phyloP scores from a whole-genome alignment of 805 yeast species.

The Saturnispora gosingensis region DNA sequence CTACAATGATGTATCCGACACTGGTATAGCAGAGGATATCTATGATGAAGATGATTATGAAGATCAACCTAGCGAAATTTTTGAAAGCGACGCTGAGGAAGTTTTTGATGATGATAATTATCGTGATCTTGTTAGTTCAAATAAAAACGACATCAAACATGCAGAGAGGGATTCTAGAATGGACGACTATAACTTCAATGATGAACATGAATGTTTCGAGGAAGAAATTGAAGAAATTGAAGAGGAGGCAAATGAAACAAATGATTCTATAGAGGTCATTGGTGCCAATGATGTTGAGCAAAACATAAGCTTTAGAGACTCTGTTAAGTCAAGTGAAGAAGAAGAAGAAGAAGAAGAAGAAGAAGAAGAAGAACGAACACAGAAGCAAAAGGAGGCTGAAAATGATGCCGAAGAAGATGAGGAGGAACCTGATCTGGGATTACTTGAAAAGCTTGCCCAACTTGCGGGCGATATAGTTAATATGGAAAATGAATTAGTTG shows the following conservation, averaged over 20 bases:
- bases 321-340: conserved; percentile 2
- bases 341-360: neutral
- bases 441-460: conserved; percentile 8
- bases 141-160: conserved; percentile 4
- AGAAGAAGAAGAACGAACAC: neutral
- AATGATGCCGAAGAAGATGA: no score
- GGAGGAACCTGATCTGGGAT: conserved; percentile 5
- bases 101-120: conserved; percentile 13
- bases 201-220: neutral
- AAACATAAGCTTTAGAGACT: neutral
- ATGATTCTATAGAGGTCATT: conserved; percentile 4
- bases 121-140: conserved; percentile 6
- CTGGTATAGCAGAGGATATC: neutral
- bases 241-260: conserved; percentile 11
- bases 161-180: conserved; percentile 4
- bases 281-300: conserved; percentile 1
- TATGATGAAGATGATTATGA: neutral
- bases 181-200: neutral
- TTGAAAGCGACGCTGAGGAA: conserved; percentile 8
- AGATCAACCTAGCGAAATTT: neutral
- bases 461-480: conserved; percentile 9
- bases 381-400: neutral
- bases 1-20: neutral
- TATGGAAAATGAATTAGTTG: conserved; percentile 9
- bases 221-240: neutral